These are phyloP conservation scores for Verbena officinalis DNA, from an alignment of 257 asterid species.

Conservation along the genomic window DNA sequence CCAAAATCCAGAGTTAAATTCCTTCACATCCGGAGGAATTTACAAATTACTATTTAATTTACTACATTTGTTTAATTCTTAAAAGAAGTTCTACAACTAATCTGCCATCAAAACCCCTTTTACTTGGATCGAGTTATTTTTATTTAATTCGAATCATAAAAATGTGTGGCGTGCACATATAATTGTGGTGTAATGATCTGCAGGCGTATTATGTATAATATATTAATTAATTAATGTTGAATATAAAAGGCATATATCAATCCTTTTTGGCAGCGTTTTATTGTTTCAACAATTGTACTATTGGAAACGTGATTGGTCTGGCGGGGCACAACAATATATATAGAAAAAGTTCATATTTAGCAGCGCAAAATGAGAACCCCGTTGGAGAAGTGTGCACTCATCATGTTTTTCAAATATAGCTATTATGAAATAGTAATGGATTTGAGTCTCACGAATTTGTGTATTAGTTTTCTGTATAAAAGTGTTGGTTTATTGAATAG, in stretches of 20 bases:
- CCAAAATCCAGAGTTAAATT: no score
- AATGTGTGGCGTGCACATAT: neutral
- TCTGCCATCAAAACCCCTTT: no score
- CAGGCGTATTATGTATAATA: no score
- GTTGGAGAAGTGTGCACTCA: neutral
- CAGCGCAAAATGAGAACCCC: neutral
- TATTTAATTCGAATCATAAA: neutral
- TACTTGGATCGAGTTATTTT: no score
- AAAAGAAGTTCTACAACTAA: no score
- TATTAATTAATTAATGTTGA: no score
- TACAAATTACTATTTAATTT: no score
- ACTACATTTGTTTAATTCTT: no score
- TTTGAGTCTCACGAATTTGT: no score
- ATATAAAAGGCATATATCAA: neutral
- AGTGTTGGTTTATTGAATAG: no score
- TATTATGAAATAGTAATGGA: neutral
- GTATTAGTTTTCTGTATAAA: no score
- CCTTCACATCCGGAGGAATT: no score
- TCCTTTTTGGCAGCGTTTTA: conserved; percentile 1
- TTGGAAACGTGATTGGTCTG: conserved; percentile 5
- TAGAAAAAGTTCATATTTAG: conserved; percentile 1
- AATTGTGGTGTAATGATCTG: neutral
- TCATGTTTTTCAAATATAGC: neutral
- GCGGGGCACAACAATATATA: neutral
- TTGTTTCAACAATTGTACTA: conserved; percentile 5